These are phyloP conservation scores for Tylopilus sp. DNA, from an alignment of 768 basidiomycete species.

Conservation along the genomic window DNA sequence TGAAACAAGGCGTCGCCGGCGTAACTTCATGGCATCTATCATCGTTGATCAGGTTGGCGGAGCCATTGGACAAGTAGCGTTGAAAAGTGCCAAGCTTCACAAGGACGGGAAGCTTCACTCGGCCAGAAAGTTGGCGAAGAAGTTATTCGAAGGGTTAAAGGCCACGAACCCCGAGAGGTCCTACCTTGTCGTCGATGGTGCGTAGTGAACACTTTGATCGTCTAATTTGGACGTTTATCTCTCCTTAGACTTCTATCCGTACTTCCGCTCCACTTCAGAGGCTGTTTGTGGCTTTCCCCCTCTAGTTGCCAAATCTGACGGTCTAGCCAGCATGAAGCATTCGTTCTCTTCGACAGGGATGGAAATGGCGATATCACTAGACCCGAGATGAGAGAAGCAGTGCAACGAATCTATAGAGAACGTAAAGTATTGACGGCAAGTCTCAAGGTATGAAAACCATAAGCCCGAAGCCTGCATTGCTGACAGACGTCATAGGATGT, in stretches of 20 bases:
- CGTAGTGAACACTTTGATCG: conserved; percentile 5
- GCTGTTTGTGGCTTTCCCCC: conserved; percentile 41
- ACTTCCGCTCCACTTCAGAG: conserved; percentile 68
- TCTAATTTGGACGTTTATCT: not conserved
- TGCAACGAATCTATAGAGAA: conserved; percentile 76
- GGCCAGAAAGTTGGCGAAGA: conserved; percentile 63
- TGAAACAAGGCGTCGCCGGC: conserved; percentile 40
- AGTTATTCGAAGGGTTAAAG: conserved; percentile 61
- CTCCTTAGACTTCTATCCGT: conserved; percentile 69
- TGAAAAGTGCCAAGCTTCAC: conserved; percentile 63
- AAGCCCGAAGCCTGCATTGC: not conserved
- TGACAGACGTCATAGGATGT: conserved; percentile 49
- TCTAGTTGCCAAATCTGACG: not conserved
- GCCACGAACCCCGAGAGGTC: conserved; percentile 56
- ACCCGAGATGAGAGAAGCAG: conserved; percentile 78
- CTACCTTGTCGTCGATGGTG: conserved; percentile 67
- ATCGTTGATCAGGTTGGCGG: conserved; percentile 67
- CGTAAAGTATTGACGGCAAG: conserved; percentile 67
- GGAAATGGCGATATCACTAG: conserved; percentile 80
- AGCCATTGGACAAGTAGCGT: conserved; percentile 66
- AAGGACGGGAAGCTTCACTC: conserved; percentile 55
- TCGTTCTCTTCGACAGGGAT: conserved; percentile 73
- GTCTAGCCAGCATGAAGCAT: conserved; percentile 54
- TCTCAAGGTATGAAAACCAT: conserved; percentile 49
- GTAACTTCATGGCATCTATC: conserved; percentile 56